Base-by-base conservation (phyloP, 2,329 filamentous ascomycete genomes). In the Xylaria polymorpha region DNA sequence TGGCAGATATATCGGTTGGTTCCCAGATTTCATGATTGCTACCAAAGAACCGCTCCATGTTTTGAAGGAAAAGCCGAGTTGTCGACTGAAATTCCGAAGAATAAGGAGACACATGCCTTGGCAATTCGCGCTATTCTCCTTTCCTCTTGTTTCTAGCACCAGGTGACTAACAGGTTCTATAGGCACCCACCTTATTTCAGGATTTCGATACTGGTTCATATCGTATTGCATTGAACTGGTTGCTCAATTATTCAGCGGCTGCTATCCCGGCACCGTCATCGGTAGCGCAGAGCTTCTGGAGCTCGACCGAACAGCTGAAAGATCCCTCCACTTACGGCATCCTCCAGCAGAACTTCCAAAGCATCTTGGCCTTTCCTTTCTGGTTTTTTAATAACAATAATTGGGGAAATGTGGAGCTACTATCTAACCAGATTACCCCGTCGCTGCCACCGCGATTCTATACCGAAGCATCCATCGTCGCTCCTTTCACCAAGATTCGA, bases 301-400 rank as follows among this genome's bases (percentile, higher is more conserved):
- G 18, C n/a, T 25, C 60, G 4, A 2, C 10, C 32, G 35, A 55
- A 0, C 57, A 56, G 32, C 62, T 75, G 0, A 2, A 14, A 1
- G 60, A 62, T 10, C 57, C 63, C 14, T 66, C 64, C 3, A 64
- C 57, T 0, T 70, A 73, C 29, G 71, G 74, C 6, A 56, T 68
- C 20, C 61, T 76, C 4, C 15, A 35, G 5, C 72, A 76, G 43
- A 74, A 68, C 67, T 73, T 76, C 53, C 71, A 74, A 35, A 72
- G 72, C 55, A 67, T 76, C 22, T 64, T 74, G 8, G 72, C 43
- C 4, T 76, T 74, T 37, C 74, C 73, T 0, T 69, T 73, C 56
- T 76, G 74, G 74, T 64, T 76, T 25, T 76, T 76, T 66, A 75
- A 75, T 48, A 69, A 59, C 12, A 75, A 75, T 58, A 76, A 75